Evolutionary conservation across 2,329 filamentous ascomycete species (phyloP).

Genomic region (Exophiala dermatitidis): DNA sequence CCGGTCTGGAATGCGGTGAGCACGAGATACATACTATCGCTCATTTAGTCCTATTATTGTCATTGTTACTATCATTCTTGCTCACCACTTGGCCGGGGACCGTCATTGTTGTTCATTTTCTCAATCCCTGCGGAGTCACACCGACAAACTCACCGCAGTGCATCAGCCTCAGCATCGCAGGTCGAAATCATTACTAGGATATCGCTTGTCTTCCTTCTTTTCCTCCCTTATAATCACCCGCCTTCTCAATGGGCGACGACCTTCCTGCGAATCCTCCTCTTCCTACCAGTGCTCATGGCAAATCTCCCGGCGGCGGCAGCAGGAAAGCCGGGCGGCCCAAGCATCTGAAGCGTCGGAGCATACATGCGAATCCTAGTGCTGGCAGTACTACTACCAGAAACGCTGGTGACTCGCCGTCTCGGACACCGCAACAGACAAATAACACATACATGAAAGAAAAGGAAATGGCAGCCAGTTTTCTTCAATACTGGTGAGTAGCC

Average conservation of each 20-base stretch:
- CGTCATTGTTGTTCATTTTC: too few relatives aligned
- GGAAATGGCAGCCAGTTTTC: conserved; percentile 39
- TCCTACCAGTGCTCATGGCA: conserved; percentile 9
- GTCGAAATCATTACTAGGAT: too few relatives aligned
- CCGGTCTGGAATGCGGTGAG: not conserved
- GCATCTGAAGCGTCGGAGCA: conserved; percentile 15
- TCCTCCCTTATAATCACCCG: conserved; percentile 4
- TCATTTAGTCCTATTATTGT: too few relatives aligned
- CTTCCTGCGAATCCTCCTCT: not conserved
- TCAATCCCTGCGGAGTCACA: too few relatives aligned
- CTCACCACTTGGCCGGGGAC: too few relatives aligned
- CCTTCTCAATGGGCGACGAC: conserved; percentile 18
- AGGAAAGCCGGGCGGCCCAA: conserved; percentile 7
- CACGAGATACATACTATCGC: not conserved
- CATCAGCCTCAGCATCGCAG: too few relatives aligned
- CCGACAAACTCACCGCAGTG: too few relatives aligned
- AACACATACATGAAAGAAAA: conserved; percentile 12
- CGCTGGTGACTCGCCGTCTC: conserved; percentile 14
- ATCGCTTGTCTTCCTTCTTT: not conserved
- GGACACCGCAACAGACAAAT: conserved; percentile 3
- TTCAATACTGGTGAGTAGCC: conserved; percentile 40
- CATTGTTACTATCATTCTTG: too few relatives aligned
- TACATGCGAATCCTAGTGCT: not conserved
- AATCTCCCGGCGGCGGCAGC: not conserved
- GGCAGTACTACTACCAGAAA: not conserved